Conservation (phyloP, 139 green algal species). For the Edaphochlamys debaryana region DNA sequence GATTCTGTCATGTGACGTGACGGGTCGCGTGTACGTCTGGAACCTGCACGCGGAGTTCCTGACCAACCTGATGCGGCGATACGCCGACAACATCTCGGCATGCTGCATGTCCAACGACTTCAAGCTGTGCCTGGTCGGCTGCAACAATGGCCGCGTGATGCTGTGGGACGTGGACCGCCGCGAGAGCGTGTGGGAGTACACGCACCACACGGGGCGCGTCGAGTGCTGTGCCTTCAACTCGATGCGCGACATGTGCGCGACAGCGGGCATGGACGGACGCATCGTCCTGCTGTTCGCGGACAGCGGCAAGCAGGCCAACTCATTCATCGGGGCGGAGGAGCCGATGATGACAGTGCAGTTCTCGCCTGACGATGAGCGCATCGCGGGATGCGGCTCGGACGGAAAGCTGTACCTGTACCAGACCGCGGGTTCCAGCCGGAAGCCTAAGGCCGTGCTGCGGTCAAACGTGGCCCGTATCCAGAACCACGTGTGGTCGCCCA, state of each 20-base stretch:
- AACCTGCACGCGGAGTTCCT: slow-evolving; percentile 52
- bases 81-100: slow-evolving; percentile 41
- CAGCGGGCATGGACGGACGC: slow-evolving; percentile 45
- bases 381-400: slow-evolving; percentile 41
- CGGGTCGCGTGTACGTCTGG: slow-evolving; percentile 59
- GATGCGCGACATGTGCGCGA: slow-evolving; percentile 47
- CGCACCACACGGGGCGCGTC: slow-evolving; percentile 57
- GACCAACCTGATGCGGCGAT: slow-evolving; percentile 47
- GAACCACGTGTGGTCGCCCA: slow-evolving; percentile 56
- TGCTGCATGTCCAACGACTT: slow-evolving; percentile 36
- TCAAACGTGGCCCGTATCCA: slow-evolving; percentile 48
- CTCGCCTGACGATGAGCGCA: slow-evolving; percentile 56
- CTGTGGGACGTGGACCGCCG: slow-evolving; percentile 56
- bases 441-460: slow-evolving; percentile 46
- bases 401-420: slow-evolving; percentile 56
- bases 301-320: slow-evolving; percentile 58
- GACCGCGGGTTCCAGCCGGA: slow-evolving; percentile 19
- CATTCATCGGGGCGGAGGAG: slow-evolving; percentile 48
- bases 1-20: slow-evolving; percentile 49
- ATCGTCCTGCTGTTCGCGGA: slow-evolving; percentile 43
- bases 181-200: slow-evolving; percentile 60
- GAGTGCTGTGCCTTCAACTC: slow-evolving; percentile 59
- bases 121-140: slow-evolving; percentile 36
- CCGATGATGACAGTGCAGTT: slow-evolving; percentile 56
- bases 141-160: slow-evolving; percentile 58